These are phyloP conservation scores for Coemansia sp. DNA, from an alignment of 192 early-diverging fungal species.

Conservation along the genomic window DNA sequence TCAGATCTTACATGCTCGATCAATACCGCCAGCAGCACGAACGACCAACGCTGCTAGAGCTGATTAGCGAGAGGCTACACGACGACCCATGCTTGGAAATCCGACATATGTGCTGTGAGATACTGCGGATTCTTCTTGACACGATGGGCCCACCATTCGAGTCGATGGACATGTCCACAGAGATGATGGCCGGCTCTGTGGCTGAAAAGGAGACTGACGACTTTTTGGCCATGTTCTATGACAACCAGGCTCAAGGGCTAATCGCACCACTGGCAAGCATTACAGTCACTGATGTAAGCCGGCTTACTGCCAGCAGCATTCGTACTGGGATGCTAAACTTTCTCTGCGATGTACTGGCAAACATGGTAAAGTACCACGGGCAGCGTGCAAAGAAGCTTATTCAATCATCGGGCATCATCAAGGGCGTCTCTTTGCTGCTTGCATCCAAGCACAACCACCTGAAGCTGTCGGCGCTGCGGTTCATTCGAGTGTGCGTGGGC, in stretches of 20 bases:
- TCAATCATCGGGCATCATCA: slow-evolving; percentile 60
- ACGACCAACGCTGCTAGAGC: slow-evolving; percentile 59
- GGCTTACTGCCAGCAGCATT: slow-evolving; percentile 9
- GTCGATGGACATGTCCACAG: slow-evolving; percentile 24
- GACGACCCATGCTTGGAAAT: slow-evolving; percentile 64
- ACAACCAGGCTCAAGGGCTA: slow-evolving; percentile 59
- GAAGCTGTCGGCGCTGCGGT: slow-evolving; percentile 74
- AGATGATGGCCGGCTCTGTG: slow-evolving; percentile 8
- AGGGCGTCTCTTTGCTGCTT: slow-evolving; percentile 66
- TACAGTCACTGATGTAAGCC: slow-evolving; percentile 32
- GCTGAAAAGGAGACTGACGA: slow-evolving; percentile 65
- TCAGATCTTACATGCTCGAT: slow-evolving; percentile 67
- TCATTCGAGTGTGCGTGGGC: slow-evolving; percentile 75
- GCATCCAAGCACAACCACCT: slow-evolving; percentile 67
- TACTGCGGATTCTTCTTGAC: slow-evolving; percentile 76
- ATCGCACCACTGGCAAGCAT: slow-evolving; percentile 66
- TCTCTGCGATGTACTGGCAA: slow-evolving; percentile 79
- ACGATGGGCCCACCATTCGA: slow-evolving; percentile 25
- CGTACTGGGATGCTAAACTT: slow-evolving; percentile 14
- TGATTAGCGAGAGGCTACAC: slow-evolving; percentile 67
- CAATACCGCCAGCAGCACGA: slow-evolving; percentile 57
- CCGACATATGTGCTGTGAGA: slow-evolving; percentile 71
- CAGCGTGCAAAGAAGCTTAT: slow-evolving; percentile 78
- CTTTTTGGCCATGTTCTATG: slow-evolving; percentile 83
- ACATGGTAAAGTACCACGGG: slow-evolving; percentile 69